Evolutionary conservation across 495 filamentous ascomycete species (phyloP).

Genomic region (Arthonia radiata): DNA sequence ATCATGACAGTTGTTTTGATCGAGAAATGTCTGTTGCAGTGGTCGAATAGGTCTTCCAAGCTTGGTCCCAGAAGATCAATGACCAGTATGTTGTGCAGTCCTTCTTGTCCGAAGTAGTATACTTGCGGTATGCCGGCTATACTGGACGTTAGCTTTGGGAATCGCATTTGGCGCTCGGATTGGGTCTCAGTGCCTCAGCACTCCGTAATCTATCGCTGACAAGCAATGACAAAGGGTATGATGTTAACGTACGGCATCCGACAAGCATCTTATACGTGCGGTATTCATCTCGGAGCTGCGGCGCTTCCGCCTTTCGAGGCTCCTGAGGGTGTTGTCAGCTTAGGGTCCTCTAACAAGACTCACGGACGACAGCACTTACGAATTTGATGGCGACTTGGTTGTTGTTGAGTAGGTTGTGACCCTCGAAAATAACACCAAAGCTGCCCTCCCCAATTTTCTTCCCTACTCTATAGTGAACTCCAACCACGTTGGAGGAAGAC

Average conservation of each 20-base stretch:
- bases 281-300: conserved; percentile 95
- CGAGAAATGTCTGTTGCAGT: conserved; percentile 83
- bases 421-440: conserved; percentile 98
- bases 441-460: conserved; percentile 99
- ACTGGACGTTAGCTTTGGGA: too few species aligned
- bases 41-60: conserved; percentile 93
- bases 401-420: conserved; percentile 94
- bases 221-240: too few species aligned
- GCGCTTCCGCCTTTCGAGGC: conserved; percentile 95
- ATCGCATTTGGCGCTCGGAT: too few species aligned
- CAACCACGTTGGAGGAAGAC: conserved; percentile 79
- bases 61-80: conserved; percentile 94
- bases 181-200: too few species aligned
- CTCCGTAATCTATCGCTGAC: too few species aligned
- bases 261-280: conserved; percentile 98
- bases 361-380: conserved; percentile 51
- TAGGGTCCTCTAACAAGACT: too few species aligned
- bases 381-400: conserved; percentile 99
- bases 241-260: conserved; percentile 73
- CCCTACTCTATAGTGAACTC: conserved; percentile 94
- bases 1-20: conserved; percentile 99
- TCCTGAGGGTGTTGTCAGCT: conserved; percentile 31
- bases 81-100: conserved; percentile 95
- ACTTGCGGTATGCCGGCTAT: conserved; percentile 96
- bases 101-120: conserved; percentile 98